Evolutionary conservation across 1,284 basidiomycete genomes (phyloP), one percentile per base, ranked within the genome.

Genomic region (Ceratobasidium sp.): DNA sequence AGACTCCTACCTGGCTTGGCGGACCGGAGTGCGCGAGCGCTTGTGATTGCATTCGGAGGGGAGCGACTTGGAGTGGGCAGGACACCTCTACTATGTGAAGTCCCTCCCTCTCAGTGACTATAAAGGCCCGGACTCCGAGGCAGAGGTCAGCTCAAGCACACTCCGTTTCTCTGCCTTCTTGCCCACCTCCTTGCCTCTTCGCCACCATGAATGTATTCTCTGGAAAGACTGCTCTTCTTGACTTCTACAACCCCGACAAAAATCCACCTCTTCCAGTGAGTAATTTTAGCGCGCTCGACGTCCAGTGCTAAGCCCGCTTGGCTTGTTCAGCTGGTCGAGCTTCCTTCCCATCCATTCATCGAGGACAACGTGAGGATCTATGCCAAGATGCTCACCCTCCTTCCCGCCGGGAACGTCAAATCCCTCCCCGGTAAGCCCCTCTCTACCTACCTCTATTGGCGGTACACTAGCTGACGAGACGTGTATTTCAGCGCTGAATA

Each of bases 221-320:
- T 17, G 65, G 65, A 27, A 56, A 56, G 29, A 55, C 31, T 12
- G 65, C 65, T 1, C 65, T 68, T 6, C 52, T 68, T 27, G 65
- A 68, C 32, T 68, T 55, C 22, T 68, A 68, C 53, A 68, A 68
- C 43, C 65, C 65, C 6, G 65, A 68, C 10, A 47, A 43, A 17
- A 68, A 68, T 53, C 65, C 65, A 8, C 65, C 65, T 22, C 65
- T 56, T 3, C 65, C 65, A 3, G 65, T 68, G 43, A 25, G 53
- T 56, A 49, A 20, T 3, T 55, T 45, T 45, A 29, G 7, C 35
- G 15, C 15, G 15, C 27, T n/a, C 29, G 12, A 17, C 8, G n/a
- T 34, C 2, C 13, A 17, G 35, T 8, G 25, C 38, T 38, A 32
- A 4, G 3, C 25, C 20, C 3, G 7, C n/a, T 53, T 20, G 17